Base-by-base conservation (phyloP, 2,329 filamentous ascomycete species). In the Penicillium sp. region DNA sequence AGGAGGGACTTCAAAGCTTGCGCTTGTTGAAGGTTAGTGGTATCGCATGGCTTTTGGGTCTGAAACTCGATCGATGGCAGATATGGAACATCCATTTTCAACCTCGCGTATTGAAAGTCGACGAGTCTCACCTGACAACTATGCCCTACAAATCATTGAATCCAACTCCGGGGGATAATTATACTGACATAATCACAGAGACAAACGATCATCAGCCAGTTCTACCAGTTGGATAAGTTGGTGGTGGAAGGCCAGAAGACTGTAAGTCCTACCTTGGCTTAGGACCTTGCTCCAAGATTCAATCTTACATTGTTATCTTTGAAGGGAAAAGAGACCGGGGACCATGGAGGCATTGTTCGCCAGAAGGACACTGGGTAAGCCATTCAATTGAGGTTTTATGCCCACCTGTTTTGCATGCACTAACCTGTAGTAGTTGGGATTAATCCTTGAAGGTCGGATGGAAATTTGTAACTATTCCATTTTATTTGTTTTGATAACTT, bases 131-230 rank as follows among this genome's bases (percentile, higher is more conserved):
- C 35, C 21, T 48, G 17, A 12, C 29, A 25, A 42, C n/a, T n/a
- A 6, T 42, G 10, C 38, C 29, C 12, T 42, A 43, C 21, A 21
- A 23, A 2, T 6, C 13, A 17, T 41, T 29, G 10, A 23, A 41
- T 19, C 4, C 9, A 33, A 8, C 1, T n/a, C 7, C 6, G 2
- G 3, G 13, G 33, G 33, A 19, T 55, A 17, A 21, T 33, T 60
- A 53, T 33, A 54, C 70, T 83, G 61, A 83, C 72, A 13, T 51
- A 42, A n/a, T 31, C 59, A 68, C 79, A 97, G 94, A 88, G 94
- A 73, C 94, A 97, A 89, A 96, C 93, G 12, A 84, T 94, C 50
- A 86, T 99, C 71, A 96, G 92, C 73, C 90, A 96, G 73, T 97
- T 97, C 78, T 97, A 91, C 79, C 90, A 97, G 78, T 77, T 96